These are phyloP conservation scores for Helminthosporium solani DNA, from an alignment of 2,329 filamentous ascomycete species.

Conservation along the genomic window DNA sequence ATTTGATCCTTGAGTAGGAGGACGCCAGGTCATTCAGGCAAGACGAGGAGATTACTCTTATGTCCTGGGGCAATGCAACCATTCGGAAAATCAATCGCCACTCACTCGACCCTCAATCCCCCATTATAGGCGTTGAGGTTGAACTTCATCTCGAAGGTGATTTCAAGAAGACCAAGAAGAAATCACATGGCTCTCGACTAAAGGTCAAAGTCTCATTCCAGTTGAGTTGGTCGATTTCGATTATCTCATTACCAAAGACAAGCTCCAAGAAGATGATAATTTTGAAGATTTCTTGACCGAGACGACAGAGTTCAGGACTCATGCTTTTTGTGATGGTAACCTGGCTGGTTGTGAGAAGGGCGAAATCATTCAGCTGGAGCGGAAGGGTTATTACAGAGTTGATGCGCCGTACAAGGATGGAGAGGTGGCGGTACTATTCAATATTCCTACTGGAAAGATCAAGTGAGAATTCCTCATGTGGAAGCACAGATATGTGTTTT, in stretches of 20 bases:
- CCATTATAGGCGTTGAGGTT: constrained; percentile 69
- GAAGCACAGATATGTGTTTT: no score
- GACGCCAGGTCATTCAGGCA: constrained; percentile 79
- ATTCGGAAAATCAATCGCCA: constrained; percentile 64
- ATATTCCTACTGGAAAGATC: constrained; percentile 62
- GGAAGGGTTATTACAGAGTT: constrained; percentile 87
- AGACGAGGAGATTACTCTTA: constrained; percentile 89
- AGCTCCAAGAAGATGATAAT: constrained; percentile 79
- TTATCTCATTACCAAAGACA: constrained; percentile 93
- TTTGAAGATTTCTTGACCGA: constrained; percentile 81
- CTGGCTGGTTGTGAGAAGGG: constrained; percentile 76
- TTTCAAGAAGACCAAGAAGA: constrained; percentile 94
- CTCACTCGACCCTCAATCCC: constrained; percentile 48
- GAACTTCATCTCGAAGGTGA: constrained; percentile 89
- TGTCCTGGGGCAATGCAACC: constrained; percentile 93
- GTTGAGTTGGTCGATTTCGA: constrained; percentile 93
- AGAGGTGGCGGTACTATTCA: constrained; percentile 64
- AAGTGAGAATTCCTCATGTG: no score
- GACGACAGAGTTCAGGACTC: constrained; percentile 70
- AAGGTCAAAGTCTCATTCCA: constrained; percentile 73
- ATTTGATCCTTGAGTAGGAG: constrained; percentile 79
- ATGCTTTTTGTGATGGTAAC: constrained; percentile 78
- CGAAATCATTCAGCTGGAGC: constrained; percentile 93
- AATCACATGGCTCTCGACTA: constrained; percentile 92
- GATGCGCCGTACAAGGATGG: constrained; percentile 65